Conservation (phyloP, 2,329 filamentous ascomycete genomes). For the Scedosporium apiospermum region DNA sequence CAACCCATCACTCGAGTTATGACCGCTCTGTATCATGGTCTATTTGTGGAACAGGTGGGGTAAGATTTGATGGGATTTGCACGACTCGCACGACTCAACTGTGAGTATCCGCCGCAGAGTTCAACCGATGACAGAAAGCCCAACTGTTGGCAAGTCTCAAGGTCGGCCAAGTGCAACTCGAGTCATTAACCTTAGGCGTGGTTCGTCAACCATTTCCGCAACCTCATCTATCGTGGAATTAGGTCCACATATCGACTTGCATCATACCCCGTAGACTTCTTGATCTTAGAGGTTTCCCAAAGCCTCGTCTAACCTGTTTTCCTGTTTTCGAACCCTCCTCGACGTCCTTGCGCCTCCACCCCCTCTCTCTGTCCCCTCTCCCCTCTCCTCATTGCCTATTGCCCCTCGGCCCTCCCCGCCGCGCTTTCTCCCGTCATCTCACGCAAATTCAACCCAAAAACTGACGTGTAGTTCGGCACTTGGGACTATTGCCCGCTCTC, state of each 20-base stretch:
- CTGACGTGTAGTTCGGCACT: slow-evolving; percentile 1
- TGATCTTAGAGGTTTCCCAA: background rate
- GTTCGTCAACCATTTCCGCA: background rate
- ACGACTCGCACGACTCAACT: background rate
- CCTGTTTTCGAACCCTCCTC: no score
- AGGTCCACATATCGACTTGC: background rate
- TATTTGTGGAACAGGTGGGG: background rate
- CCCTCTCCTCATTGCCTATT: background rate
- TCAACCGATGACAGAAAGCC: background rate
- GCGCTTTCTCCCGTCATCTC: background rate
- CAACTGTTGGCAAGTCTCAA: background rate
- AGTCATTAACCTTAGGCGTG: background rate
- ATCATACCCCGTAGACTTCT: background rate
- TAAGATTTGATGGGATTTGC: background rate
- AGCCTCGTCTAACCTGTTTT: background rate
- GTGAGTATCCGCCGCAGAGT: background rate
- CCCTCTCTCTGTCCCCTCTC: background rate
- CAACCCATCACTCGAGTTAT: background rate
- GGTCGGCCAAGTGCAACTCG: background rate
- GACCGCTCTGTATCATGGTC: background rate
- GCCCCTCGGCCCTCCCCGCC: background rate
- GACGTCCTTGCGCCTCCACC: no score
- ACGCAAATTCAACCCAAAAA: background rate
- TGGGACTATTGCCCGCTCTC: background rate
- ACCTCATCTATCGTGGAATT: background rate